Conservation (phyloP, 2,329 filamentous ascomycete species). For the Fusarium anguioides region DNA sequence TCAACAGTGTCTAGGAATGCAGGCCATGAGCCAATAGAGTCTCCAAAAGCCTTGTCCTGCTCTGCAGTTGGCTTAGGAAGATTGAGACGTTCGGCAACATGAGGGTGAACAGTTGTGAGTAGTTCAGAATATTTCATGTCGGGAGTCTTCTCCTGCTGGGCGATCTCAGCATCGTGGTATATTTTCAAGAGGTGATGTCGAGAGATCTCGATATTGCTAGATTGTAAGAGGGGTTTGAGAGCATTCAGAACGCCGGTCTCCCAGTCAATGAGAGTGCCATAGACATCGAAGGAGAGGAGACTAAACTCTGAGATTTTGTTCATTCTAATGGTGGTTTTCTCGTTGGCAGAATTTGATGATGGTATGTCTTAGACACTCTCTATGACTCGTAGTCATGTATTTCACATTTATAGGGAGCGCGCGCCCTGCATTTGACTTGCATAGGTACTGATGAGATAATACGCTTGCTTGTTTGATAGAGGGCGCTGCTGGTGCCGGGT, state of each 20-base stretch:
- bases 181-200: slow-evolving; percentile 56
- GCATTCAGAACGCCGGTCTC: slow-evolving; percentile 70
- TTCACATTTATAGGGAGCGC: slow-evolving; percentile 7
- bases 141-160: slow-evolving; percentile 66
- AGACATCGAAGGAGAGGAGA: slow-evolving; percentile 79
- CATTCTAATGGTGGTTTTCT: slow-evolving; percentile 25
- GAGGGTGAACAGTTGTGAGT: slow-evolving; percentile 60
- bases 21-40: slow-evolving; percentile 64
- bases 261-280: slow-evolving; percentile 85
- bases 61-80: slow-evolving; percentile 50
- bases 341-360: neutral
- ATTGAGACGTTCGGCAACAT: slow-evolving; percentile 58
- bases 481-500: slow-evolving; percentile 22
- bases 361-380: neutral
- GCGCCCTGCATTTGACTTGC: slow-evolving; percentile 31
- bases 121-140: slow-evolving; percentile 69
- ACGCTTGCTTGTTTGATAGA: neutral
- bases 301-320: slow-evolving; percentile 45
- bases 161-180: slow-evolving; percentile 57
- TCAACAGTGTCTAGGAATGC: slow-evolving; percentile 69
- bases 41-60: slow-evolving; percentile 62
- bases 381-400: neutral
- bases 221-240: slow-evolving; percentile 62
- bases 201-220: slow-evolving; percentile 44
- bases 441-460: slow-evolving; percentile 5